A percentile compares a stretch with the other conserved stretches of the same genome.
These are phyloP conservation scores for Arthrobotrys sphaeroides DNA, from an alignment of 2,329 filamentous ascomycete species.

Conservation along the genomic window DNA sequence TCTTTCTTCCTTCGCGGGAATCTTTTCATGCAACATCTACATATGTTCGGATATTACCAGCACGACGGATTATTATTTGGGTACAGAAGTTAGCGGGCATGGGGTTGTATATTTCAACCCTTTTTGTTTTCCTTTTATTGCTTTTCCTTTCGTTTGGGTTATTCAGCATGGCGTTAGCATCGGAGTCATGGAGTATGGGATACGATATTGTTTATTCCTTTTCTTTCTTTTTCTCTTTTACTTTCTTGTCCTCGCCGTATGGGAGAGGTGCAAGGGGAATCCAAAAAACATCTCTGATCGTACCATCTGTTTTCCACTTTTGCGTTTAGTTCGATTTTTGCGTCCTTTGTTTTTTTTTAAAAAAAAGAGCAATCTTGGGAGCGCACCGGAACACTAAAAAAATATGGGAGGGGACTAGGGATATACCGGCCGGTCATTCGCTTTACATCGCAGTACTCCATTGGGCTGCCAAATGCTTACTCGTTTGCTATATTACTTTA, in stretches of 20 bases:
- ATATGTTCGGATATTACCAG: constrained; percentile 28
- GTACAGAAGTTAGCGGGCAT: constrained; percentile 46
- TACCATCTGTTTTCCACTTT: not conserved
- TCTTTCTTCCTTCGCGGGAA: constrained; percentile 24
- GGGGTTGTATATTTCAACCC: constrained; percentile 13
- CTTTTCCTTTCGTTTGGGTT: constrained; percentile 1
- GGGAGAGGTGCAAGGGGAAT: not conserved
- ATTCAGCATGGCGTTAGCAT: constrained; percentile 41
- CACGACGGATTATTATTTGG: constrained; percentile 20
- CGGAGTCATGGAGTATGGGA: constrained; percentile 37
- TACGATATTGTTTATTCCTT: not conserved
- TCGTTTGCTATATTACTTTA: not conserved
- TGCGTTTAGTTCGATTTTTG: not conserved
- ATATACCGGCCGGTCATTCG: constrained; percentile 30
- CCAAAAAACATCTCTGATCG: constrained; percentile 10
- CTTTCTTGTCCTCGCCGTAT: not conserved
- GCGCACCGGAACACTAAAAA: constrained; percentile 39
- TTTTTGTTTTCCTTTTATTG: constrained; percentile 1
- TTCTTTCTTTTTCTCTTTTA: not conserved
- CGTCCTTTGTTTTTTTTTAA: not conserved
- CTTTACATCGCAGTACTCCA: not conserved
- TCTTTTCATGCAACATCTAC: constrained; percentile 12
- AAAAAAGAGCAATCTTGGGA: constrained; percentile 35
- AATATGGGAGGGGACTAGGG: constrained; percentile 14
- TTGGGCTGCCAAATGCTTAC: too few relatives aligned